Evolutionary conservation across 148 eudicot genomes (phyloP), one percentile per base, ranked within the genome.

Genomic region (Dysphania ambrosioides): DNA sequence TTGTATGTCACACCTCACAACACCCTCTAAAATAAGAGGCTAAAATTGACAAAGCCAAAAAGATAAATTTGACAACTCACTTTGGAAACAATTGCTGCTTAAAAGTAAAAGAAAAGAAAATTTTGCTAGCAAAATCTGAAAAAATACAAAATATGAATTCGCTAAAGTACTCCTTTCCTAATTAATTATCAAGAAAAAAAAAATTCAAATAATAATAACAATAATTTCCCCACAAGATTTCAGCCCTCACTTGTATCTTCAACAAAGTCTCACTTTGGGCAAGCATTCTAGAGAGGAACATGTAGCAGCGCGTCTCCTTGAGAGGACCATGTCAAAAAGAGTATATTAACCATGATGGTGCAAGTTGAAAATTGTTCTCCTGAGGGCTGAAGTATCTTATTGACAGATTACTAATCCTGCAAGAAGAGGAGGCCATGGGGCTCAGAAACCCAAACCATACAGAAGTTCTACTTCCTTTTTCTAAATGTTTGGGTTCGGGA

Each of bases 91-190:
- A 9, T n/a, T 68, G 19, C 31, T 13, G 5, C 62, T 53, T 51
- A 36, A 40, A n/a, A 24, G 12, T 63, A 38, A 53, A 4, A 40
- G 19, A 44, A 51, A 61, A 57, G 6, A 32, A 61, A 44, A 65
- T 38, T 13, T 36, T 23, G 58, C 78, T 79, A 41, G 64, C 72
- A 75, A 74, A 63, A 69, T 51, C 23, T 62, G 53, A 29, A 42
- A n/a, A 59, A 38, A 62, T 11, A 61, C 27, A 70, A 70, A 29
- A 70, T 70, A 75, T 64, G 53, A 64, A 55, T 26, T 44, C 23
- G 19, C 78, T 49, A 74, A 67, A 58, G 36, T 75, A 71, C 75
- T 70, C 38, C 38, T 64, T 11, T 59, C 76, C 68, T 74, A 74
- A 51, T 49, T 44, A 66, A 51, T 61, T 69, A 75, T 26, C 51